Base-by-base conservation (phyloP, 805 yeast species). In the Komagataella phaffii region DNA sequence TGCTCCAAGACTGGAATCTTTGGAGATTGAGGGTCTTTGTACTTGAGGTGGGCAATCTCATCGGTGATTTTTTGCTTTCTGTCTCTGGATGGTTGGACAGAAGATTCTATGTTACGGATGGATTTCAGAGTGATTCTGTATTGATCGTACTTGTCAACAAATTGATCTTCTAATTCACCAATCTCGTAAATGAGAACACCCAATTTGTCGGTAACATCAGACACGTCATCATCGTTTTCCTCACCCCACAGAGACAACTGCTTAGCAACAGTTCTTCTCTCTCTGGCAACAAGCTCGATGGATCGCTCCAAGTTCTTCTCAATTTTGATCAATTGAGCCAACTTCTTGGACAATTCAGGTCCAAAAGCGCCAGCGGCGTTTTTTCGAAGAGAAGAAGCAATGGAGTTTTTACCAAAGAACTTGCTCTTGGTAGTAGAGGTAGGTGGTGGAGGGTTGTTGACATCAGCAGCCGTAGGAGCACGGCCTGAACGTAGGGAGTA, bases 161-260 rank as follows among this genome's bases (percentile, higher is more conserved):
- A 90, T 70, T 88, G 96, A 73, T 93, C 98, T 76, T 91, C 98
- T 64, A 93, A 81, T 77, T 91, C 98, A 71, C 96, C 97, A 66
- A 93, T 80, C 77, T 91, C 98, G 74, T 83, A 91, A 64, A 93
- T 81, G 58, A 91, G 77, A 52, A 91, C 97, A 67, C 98, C 98
- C 68, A 91, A 80, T 73, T 93, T 90, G 73, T 91, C 99, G 59
- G 98, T 91, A 57, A 91, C 89, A 70, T 91, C 98, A 55, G 93
- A 82, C 52, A 91, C 96, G 64, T 91, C 99, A 64, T 91, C 98
- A 67, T 91, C 98, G 66, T 90, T 89, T 66, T 85, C 95, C 69
- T 87, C 96, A 74, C 99, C 99, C 99, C 99, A 91, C 59, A 84
- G 69, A 43, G 97, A 89, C 68, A 91, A 80, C 76, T 91, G 98